Evolutionary conservation across 1,139 yeast species (phyloP), one percentile per base, ranked within the genome.

Genomic region (Lodderomyces jiufengensis): DNA sequence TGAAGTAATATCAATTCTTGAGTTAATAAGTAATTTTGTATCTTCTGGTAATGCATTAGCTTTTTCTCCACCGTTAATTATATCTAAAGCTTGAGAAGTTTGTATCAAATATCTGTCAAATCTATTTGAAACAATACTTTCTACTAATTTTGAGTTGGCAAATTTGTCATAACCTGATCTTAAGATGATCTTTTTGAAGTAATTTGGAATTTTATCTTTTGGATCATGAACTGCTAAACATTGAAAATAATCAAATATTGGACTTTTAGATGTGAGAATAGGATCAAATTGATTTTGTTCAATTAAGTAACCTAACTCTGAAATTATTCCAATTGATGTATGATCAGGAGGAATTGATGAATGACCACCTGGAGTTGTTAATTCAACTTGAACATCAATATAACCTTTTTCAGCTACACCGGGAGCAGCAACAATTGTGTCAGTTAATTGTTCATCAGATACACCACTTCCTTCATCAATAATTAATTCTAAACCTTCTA

Each of bases 271-370:
- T 7, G 68, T 52, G 42, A 68, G 56, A 6, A 57, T 33, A 3
- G 72, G 59, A 9, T 45, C 40, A 42, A 52, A 68, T 2, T 65
- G 72, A 44, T 67, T 66, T 27, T 50, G 46, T 45, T 69, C 75
- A 31, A 69, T 58, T 14, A 56, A 33, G 41, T 49, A 52, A n/a
- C 57, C 61, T 46, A 69, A 59, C 41, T 68, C 71, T n/a, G 67
- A 58, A 43, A 63, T 51, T 35, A 68, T 62, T 26, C 75, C 75
- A 46, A 69, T 66, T 3, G 70, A 55, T 5, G 74, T 67, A 48
- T 67, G 73, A 43, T 64, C 71, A 3, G 74, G 75, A 9, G 74
- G 73, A 23, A 63, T 46, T 5, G 70, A 63, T 2, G 73, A 64
- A 43, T 69, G 75, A 4, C 75, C 75, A 25, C 75, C 75, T 6